Percentiles rank a stretch among this genome's conserved stretches.
Conservation (phyloP, 192 early-diverging fungal species). For the Dimargaris verticillata region DNA sequence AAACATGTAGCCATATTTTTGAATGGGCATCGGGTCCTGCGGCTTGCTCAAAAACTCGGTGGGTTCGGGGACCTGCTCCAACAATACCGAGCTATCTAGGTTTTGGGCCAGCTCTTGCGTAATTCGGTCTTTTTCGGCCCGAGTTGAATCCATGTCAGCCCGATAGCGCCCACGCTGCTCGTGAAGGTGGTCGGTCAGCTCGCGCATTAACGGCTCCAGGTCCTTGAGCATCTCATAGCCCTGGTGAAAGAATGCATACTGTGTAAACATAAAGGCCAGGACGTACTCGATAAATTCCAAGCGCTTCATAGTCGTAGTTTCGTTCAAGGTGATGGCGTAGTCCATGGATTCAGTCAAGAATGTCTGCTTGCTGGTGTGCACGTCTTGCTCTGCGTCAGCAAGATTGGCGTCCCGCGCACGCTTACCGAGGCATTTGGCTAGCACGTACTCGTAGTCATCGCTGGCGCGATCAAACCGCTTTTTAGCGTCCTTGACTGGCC, state of each 20-base stretch:
- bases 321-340: slow-evolving; percentile 53
- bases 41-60: slow-evolving; percentile 18
- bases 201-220: slow-evolving; percentile 66
- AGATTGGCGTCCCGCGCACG: slow-evolving; percentile 38
- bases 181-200: slow-evolving; percentile 31
- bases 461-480: slow-evolving; percentile 41
- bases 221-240: slow-evolving; percentile 61
- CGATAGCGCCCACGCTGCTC: slow-evolving; percentile 13
- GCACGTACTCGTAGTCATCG: slow-evolving; percentile 39
- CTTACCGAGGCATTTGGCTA: slow-evolving; percentile 42
- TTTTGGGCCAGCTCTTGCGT: slow-evolving; percentile 4
- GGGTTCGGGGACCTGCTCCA: background rate
- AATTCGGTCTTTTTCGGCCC: slow-evolving; percentile 16
- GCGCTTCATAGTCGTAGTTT: slow-evolving; percentile 52
- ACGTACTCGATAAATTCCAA: slow-evolving; percentile 53
- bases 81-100: background rate
- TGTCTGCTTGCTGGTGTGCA: slow-evolving; percentile 11
- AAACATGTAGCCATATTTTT: slow-evolving; percentile 64
- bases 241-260: slow-evolving; percentile 69
- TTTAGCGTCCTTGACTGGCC: slow-evolving; percentile 29
- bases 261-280: slow-evolving; percentile 65
- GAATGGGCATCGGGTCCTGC: slow-evolving; percentile 20
- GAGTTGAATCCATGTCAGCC: background rate
- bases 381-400: slow-evolving; percentile 26
- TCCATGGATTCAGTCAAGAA: slow-evolving; percentile 17